Evolutionary conservation across 768 basidiomycete genomes (phyloP), one percentile per base, ranked within the genome.

Genomic region (Boletus fagicola): DNA sequence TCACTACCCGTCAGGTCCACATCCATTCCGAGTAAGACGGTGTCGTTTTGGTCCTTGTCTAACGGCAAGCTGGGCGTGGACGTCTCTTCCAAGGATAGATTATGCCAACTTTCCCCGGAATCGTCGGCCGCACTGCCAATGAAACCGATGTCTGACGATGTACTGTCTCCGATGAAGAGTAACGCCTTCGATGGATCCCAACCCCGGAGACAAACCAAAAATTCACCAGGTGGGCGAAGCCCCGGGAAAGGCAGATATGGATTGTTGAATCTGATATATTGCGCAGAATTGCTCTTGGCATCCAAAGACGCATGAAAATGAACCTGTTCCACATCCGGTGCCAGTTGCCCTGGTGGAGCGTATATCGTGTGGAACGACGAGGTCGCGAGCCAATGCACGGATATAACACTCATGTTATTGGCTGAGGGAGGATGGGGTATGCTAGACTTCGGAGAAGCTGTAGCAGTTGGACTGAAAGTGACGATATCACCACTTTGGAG

Each of bases 291-390:
- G 5, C 62, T 70, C 64, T 81, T 83, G 33, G 71, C 53, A 49
- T 83, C 82, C 53, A 78, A 65, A 3, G 71, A 69, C 15, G 75
- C 61, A 36, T 80, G 67, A 50, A 75, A 70, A 63, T 83, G 80
- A 9, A 61, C 61, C 48, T 82, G 79, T 40, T 76, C 74, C 33
- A 65, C 64, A 20, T 81, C 77, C 3, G 78, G 72, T 11, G 62
- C 61, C 7, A 74, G 55, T 28, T 69, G 67, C 4, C 65, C 70
- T 10, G 76, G 79, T 54, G 83, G 78, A 3, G 78, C 77, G 64
- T 87, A 91, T 54, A 83, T 81, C 22, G 82, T 78, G 55, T 86
- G 78, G 69, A 92, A 91, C 4, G 85, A 84, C 26, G 85, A 79
- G 11, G 83, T 79, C 1, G 86, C 79, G 8, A 92, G 76, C 90